Base-by-base conservation (phyloP, 108 stramenopile genomes). In the Cylindrotheca fusiformis region DNA sequence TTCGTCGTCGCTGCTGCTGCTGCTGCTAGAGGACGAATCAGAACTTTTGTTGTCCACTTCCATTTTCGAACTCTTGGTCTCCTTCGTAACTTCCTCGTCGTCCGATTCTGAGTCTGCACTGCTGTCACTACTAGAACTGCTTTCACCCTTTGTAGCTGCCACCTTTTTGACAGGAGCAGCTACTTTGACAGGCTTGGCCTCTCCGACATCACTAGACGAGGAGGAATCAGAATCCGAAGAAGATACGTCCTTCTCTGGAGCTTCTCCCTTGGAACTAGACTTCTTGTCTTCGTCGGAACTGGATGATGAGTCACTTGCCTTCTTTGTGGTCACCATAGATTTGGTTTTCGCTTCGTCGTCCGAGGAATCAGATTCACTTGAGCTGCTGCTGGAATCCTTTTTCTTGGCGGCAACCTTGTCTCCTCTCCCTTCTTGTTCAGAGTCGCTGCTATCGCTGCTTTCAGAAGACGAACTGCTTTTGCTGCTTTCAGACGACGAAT, bases 291-390 rank as follows among this genome's bases (percentile, higher is more conserved):
- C n/a, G n/a, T n/a, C n/a, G n/a, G n/a, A n/a, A n/a, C n/a, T n/a
- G n/a, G n/a, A n/a, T n/a, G n/a, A n/a, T n/a, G n/a, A n/a, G n/a
- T n/a, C n/a, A n/a, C n/a, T n/a, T n/a, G n/a, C n/a, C n/a, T 49
- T 65, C 52, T 44, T 65, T 47, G 50, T 49, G 51, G 12, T 72
- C 62, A 63, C 48, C 52, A 52, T n/a, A n/a, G n/a, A n/a, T n/a
- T n/a, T n/a, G n/a, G n/a, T n/a, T n/a, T n/a, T 73, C 30, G 74
- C 59, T 26, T 77, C 75, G 44, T 48, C 53, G 45, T 78, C 77
- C 29, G 52, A 48, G 26, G 64, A 67, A 26, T 44, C 48, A 19
- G 41, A 36, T 50, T 48, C 52, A 17, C 45, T 58, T 19, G 23
- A 49, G 12, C 55, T 52, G 14, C 48, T 47, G 20, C 52, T 55